Evolutionary conservation across 257 asterid genomes (phyloP).

Genomic region (Rhazya stricta): DNA sequence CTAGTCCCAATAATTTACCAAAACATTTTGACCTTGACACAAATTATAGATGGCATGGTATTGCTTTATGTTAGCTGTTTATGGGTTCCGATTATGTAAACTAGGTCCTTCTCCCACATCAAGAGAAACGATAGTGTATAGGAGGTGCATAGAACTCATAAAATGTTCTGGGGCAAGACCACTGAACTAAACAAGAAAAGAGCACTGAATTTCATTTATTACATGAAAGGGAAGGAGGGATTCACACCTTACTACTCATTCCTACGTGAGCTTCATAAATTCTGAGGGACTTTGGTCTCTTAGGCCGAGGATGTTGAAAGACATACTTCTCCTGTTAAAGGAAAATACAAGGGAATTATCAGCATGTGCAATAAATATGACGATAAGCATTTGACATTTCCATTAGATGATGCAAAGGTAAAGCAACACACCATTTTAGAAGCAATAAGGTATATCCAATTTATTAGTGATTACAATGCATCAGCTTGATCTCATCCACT

Average conservation of each 20-base stretch:
- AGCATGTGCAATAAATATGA: not conserved
- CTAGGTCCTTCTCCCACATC: not conserved
- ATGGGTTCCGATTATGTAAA: not conserved
- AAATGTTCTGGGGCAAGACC: not conserved
- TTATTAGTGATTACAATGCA: not conserved
- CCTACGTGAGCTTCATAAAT: constrained; percentile 93
- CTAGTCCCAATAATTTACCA: not conserved
- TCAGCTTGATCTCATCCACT: not conserved
- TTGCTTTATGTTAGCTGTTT: not conserved
- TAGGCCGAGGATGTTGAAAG: constrained; percentile 83
- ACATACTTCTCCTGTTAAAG: constrained; percentile 61
- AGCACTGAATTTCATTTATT: constrained; percentile 14
- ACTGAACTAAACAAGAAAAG: constrained; percentile 1
- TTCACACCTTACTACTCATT: constrained; percentile 95
- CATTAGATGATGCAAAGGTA: not conserved
- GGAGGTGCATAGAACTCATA: not conserved
- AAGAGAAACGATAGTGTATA: not conserved
- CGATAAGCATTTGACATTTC: not conserved
- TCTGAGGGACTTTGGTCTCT: constrained; percentile 83
- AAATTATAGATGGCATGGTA: not conserved
- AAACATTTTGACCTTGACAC: not conserved
- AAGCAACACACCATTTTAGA: not conserved
- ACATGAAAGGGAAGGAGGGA: constrained; percentile 28
- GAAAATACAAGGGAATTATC: constrained; percentile 3
- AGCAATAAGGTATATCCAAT: not conserved